phyloP scores from a whole-genome alignment of 2,329 filamentous ascomycete species.

The Colletotrichum eleusines region DNA sequence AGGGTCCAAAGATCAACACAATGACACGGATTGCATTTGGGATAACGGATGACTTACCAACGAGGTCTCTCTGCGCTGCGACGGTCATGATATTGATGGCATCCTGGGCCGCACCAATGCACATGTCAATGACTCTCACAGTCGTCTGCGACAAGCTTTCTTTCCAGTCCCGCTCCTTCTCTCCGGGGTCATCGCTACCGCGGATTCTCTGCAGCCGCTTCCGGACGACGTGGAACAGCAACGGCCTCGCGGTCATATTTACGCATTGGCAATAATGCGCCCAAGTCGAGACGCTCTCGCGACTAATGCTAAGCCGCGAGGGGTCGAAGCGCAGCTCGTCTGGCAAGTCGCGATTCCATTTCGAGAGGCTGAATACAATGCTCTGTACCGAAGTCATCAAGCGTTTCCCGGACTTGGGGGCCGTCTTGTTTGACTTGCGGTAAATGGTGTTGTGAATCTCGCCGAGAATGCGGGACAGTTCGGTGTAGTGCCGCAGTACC shows the following conservation, averaged over 20 bases:
- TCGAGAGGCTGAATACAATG: constrained; percentile 62
- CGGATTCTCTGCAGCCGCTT: constrained; percentile 42
- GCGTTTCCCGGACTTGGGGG: constrained; percentile 58
- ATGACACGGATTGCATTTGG: constrained; percentile 38
- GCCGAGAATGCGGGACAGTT: constrained; percentile 49
- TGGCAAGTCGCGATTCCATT: constrained; percentile 63
- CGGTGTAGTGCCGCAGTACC: constrained; percentile 47
- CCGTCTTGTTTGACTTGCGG: constrained; percentile 53
- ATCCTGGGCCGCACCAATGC: constrained; percentile 49
- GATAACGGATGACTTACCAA: constrained; percentile 52
- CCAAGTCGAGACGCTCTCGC: constrained; percentile 58
- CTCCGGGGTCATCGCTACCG: constrained; percentile 28
- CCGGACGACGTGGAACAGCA: constrained; percentile 50
- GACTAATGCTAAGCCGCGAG: constrained; percentile 57
- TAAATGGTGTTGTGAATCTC: constrained; percentile 56
- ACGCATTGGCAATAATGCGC: constrained; percentile 52
- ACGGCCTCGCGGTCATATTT: constrained; percentile 50
- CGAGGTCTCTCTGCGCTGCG: constrained; percentile 53
- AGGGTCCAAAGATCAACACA: constrained; percentile 39
- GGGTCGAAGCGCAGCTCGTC: constrained; percentile 62
- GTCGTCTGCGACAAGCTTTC: constrained; percentile 50
- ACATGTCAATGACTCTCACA: constrained; percentile 49
- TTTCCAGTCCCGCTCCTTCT: constrained; percentile 38
- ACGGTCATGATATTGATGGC: constrained; percentile 46
- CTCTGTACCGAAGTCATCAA: constrained; percentile 63